These are phyloP conservation scores for Hypoxylon sp. DNA, from an alignment of 2,329 filamentous ascomycete species.

Conservation along the genomic window DNA sequence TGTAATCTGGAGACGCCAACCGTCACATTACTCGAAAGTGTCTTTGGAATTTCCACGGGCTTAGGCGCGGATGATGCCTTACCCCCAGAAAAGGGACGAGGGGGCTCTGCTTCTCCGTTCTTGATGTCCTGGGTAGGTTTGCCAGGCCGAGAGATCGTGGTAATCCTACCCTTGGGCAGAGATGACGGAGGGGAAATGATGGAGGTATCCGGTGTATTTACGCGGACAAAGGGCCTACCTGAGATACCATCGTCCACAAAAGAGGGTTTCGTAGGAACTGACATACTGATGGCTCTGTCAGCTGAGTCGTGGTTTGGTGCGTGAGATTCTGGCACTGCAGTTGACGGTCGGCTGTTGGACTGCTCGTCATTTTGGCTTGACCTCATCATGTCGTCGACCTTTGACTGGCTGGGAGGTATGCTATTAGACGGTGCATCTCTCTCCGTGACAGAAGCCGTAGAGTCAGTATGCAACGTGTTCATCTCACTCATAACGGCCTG, in stretches of 20 bases:
- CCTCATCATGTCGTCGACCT: slow-evolving; percentile 24
- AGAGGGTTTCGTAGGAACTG: slow-evolving; percentile 44
- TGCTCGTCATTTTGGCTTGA: slow-evolving; percentile 25
- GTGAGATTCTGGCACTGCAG: slow-evolving; percentile 38
- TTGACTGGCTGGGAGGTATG: slow-evolving; percentile 35
- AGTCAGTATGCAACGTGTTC: slow-evolving; percentile 44
- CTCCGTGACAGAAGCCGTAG: slow-evolving; percentile 35
- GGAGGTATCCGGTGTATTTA: slow-evolving; percentile 53
- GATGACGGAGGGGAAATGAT: slow-evolving; percentile 46
- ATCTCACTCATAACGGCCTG: slow-evolving; percentile 59
- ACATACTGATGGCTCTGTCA: slow-evolving; percentile 36
- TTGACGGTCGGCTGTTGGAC: slow-evolving; percentile 32
- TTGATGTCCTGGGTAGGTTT: slow-evolving; percentile 43
- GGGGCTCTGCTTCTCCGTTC: slow-evolving; percentile 22
- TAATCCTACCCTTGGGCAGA: slow-evolving; percentile 39
- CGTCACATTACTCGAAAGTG: slow-evolving; percentile 69
- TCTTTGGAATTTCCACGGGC: slow-evolving; percentile 37
- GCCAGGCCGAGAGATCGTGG: slow-evolving; percentile 31
- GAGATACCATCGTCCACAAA: slow-evolving; percentile 63
- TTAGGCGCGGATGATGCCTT: slow-evolving; percentile 38
- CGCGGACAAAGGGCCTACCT: slow-evolving; percentile 65
- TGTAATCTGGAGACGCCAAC: slow-evolving; percentile 93
- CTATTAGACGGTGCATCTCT: slow-evolving; percentile 38
- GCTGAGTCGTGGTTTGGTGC: slow-evolving; percentile 18
- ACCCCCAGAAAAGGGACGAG: slow-evolving; percentile 23